Percentiles rank a stretch among this genome's conserved stretches.
phyloP scores from a whole-genome alignment of 176 grass and related monocot genomes.

The Musa beccarii region DNA sequence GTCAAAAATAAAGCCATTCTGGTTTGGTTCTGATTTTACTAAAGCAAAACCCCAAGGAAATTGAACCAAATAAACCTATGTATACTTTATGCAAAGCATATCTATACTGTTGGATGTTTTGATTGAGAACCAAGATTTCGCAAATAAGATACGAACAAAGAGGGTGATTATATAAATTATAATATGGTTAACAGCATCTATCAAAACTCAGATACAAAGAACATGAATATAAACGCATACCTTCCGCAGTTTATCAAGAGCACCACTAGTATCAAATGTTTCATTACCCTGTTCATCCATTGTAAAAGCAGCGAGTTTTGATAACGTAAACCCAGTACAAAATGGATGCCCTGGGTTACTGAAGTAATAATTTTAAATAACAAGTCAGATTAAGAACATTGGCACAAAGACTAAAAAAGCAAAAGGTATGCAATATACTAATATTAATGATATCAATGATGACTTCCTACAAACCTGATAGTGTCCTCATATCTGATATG shows the following conservation, averaged over 20 bases:
- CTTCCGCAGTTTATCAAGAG: conserved; percentile 93
- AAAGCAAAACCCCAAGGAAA: too few species aligned
- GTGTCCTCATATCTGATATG: conserved; percentile 98
- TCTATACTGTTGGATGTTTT: too few species aligned
- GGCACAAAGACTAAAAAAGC: not conserved
- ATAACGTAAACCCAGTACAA: conserved; percentile 80
- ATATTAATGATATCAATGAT: conserved; percentile 17
- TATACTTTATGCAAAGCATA: too few species aligned
- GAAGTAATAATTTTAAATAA: conserved; percentile 9
- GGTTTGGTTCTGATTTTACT: too few species aligned
- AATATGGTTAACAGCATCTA: not conserved
- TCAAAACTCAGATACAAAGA: not conserved
- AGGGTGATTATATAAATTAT: not conserved
- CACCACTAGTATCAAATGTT: conserved; percentile 96
- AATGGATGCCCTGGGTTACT: conserved; percentile 92
- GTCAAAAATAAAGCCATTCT: too few species aligned
- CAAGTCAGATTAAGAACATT: conserved; percentile 17
- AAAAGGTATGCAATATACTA: not conserved
- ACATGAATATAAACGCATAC: conserved; percentile 28
- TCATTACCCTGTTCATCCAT: conserved; percentile 91
- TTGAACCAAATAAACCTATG: too few species aligned
- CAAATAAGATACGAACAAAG: too few species aligned
- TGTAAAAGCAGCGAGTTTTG: conserved; percentile 83
- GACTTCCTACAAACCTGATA: conserved; percentile 44
- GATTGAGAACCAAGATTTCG: too few species aligned